These are phyloP conservation scores for Chlamydomonas sphaeroides DNA, from an alignment of 139 green algal genomes.

Conservation along the genomic window DNA sequence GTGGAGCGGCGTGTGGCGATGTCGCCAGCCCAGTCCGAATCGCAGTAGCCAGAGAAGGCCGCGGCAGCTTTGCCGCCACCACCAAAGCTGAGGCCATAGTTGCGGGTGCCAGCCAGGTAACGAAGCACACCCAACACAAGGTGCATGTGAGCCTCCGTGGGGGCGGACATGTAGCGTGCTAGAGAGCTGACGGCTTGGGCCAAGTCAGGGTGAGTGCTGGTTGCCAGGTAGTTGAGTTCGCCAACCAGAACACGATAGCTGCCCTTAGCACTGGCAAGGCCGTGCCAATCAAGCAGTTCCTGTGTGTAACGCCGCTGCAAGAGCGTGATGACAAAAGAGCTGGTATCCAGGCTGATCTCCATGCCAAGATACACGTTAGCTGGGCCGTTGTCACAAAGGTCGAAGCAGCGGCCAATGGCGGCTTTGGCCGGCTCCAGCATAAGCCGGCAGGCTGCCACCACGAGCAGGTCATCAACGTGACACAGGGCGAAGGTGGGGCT, in stretches of 20 bases:
- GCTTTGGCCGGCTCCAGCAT: neutral
- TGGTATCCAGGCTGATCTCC: neutral
- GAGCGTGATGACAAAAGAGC: neutral
- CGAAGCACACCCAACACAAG: conserved; percentile 39
- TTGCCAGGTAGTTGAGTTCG: conserved; percentile 5
- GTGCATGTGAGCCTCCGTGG: conserved; percentile 43
- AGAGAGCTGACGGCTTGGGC: conserved; percentile 47
- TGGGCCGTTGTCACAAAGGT: neutral
- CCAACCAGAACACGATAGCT: neutral
- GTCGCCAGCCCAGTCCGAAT: conserved; percentile 59
- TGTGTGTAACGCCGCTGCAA: neutral
- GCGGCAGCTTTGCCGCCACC: neutral
- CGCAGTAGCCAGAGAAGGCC: conserved; percentile 59
- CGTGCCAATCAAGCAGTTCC: neutral
- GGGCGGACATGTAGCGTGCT: neutral
- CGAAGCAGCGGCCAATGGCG: neutral
- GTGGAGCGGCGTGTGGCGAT: conserved; percentile 41
- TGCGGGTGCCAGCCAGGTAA: conserved; percentile 40
- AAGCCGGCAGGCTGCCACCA: neutral
- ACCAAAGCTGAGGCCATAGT: conserved; percentile 27
- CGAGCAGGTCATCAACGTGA: conserved; percentile 41
- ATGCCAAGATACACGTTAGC: neutral
- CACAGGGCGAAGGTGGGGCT: conserved; percentile 22
- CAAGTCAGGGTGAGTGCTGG: conserved; percentile 54
- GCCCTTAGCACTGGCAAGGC: neutral